These are phyloP conservation scores for Graphilbum fragrans DNA, from an alignment of 2,329 filamentous ascomycete species.

Conservation along the genomic window DNA sequence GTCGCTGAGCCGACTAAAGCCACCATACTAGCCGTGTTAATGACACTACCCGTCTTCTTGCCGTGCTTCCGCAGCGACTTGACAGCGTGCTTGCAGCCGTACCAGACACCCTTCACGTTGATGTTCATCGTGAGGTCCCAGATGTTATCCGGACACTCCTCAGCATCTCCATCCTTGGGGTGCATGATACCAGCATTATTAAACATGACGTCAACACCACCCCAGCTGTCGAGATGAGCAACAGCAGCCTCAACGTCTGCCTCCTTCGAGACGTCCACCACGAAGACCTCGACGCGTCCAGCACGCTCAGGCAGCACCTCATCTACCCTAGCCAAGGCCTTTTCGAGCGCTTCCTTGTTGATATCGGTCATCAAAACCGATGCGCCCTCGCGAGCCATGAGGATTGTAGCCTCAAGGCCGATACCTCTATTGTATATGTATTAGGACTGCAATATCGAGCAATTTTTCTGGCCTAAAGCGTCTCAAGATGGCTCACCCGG, in stretches of 20 bases:
- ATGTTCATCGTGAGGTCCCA: constrained; percentile 91
- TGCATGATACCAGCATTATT: constrained; percentile 99
- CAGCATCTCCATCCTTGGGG: constrained; percentile 63
- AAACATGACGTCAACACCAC: constrained; percentile 84
- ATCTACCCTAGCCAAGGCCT: constrained; percentile 62
- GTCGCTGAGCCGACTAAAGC: constrained; percentile 79
- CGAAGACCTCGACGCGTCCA: constrained; percentile 46
- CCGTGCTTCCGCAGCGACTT: constrained; percentile 65
- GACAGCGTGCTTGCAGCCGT: constrained; percentile 83
- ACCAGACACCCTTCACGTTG: constrained; percentile 99
- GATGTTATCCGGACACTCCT: constrained; percentile 77
- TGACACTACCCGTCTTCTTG: constrained; percentile 70
- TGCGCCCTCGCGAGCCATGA: constrained; percentile 82
- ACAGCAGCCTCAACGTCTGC: constrained; percentile 63
- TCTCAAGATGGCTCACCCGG: constrained; percentile 61
- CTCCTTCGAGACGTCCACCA: constrained; percentile 75
- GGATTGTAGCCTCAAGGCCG: constrained; percentile 80
- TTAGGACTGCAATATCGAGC: too few species aligned
- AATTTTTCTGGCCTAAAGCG: too few species aligned
- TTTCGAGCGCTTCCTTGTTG: constrained; percentile 64
- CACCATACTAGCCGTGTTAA: constrained; percentile 87
- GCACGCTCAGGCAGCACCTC: constrained; percentile 55
- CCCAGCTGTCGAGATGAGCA: constrained; percentile 67
- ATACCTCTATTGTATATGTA: constrained; percentile 53
- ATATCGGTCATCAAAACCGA: constrained; percentile 79